Conservation (phyloP, 345 rosid species). For the Eucalyptus grandis region DNA sequence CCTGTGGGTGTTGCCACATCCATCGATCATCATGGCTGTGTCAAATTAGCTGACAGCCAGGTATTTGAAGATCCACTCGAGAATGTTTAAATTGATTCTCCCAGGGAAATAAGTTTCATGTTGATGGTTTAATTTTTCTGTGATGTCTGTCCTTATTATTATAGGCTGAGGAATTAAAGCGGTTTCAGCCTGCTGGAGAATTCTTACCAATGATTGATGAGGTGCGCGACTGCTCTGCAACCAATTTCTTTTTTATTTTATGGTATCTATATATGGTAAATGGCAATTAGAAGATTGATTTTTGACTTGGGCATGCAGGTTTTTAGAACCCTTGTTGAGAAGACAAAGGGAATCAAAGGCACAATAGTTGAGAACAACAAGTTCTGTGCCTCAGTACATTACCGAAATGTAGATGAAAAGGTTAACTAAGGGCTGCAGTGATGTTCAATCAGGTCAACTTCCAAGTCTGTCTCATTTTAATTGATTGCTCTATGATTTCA, state of each 20-base stretch:
- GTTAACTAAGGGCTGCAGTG: background rate
- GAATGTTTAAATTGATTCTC: background rate
- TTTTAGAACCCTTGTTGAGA: slow-evolving; percentile 60
- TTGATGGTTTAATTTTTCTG: background rate
- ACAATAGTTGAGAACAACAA: slow-evolving; percentile 88
- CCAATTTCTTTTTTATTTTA: background rate
- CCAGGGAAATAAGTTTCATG: background rate
- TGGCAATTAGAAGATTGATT: background rate
- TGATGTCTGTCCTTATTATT: background rate
- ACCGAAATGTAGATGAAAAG: slow-evolving; percentile 89
- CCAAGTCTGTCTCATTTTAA: background rate
- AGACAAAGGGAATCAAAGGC: slow-evolving; percentile 59
- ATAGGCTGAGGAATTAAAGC: slow-evolving; percentile 61
- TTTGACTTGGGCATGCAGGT: slow-evolving; percentile 19
- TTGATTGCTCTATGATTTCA: slow-evolving; percentile 1
- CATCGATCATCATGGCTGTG: slow-evolving; percentile 19
- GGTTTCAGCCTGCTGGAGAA: slow-evolving; percentile 86
- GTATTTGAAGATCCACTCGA: slow-evolving; percentile 4
- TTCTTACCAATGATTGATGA: slow-evolving; percentile 71
- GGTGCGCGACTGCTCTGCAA: slow-evolving; percentile 5
- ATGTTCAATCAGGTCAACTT: background rate
- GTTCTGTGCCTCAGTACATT: slow-evolving; percentile 90
- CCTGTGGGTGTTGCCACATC: slow-evolving; percentile 25
- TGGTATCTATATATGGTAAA: background rate
- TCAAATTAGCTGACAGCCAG: slow-evolving; percentile 44